Evolutionary conservation across 768 basidiomycete genomes (phyloP).

Genomic region (Serendipita sp.): DNA sequence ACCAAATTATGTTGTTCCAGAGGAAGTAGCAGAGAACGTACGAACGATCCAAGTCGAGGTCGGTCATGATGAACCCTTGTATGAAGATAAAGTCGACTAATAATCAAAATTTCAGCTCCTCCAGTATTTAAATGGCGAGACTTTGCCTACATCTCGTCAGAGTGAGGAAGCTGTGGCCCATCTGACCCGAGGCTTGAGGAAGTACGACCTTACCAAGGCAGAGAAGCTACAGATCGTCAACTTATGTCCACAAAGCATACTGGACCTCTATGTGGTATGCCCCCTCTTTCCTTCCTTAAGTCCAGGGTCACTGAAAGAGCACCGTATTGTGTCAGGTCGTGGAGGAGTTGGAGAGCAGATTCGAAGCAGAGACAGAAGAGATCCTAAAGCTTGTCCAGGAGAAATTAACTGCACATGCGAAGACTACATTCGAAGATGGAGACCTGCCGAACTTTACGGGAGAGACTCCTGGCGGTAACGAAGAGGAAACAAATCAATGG

Average conservation of each 20-base stretch:
- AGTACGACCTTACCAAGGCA: conserved; percentile 66
- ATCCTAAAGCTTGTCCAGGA: conserved; percentile 42
- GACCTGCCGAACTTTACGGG: not conserved
- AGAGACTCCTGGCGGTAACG: conserved; percentile 8
- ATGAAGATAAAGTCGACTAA: not conserved
- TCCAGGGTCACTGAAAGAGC: no score
- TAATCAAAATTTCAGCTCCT: conserved; percentile 42
- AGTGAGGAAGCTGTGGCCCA: conserved; percentile 43
- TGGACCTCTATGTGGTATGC: conserved; percentile 81
- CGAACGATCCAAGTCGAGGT: conserved; percentile 79
- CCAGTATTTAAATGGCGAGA: conserved; percentile 60
- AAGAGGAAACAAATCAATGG: conserved; percentile 6
- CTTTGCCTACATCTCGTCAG: conserved; percentile 53
- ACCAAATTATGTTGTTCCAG: conserved; percentile 13
- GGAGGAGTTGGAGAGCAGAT: conserved; percentile 77
- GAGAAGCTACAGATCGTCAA: conserved; percentile 92
- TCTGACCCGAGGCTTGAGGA: conserved; percentile 49
- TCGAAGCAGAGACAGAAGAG: conserved; percentile 51
- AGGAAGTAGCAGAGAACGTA: conserved; percentile 62
- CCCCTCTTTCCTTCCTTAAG: not conserved
- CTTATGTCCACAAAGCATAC: conserved; percentile 60
- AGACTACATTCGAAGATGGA: conserved; percentile 6
- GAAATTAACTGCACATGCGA: conserved; percentile 18
- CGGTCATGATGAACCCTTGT: conserved; percentile 10
- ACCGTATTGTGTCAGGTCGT: conserved; percentile 43